These are phyloP conservation scores for Zygosaccharomyces siamensis DNA, from an alignment of 805 yeast species.

Conservation along the genomic window DNA sequence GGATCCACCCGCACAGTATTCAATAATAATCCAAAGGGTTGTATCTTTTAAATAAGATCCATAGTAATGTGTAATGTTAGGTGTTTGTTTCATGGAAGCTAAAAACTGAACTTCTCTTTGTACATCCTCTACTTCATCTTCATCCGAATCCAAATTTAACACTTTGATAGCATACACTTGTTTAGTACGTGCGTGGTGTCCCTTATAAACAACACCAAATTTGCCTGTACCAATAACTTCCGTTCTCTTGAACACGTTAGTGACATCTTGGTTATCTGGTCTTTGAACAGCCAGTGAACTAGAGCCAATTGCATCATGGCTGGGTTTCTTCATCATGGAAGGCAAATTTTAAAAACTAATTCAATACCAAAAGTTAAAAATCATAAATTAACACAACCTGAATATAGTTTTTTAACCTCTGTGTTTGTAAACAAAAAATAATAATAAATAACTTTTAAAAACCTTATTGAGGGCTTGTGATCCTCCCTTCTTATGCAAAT, in stretches of 20 bases:
- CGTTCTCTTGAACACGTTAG: constrained; percentile 60
- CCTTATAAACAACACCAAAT: constrained; percentile 95
- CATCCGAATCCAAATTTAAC: constrained; percentile 83
- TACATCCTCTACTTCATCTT: constrained; percentile 91
- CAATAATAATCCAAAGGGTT: constrained; percentile 97
- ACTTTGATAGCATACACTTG: constrained; percentile 90
- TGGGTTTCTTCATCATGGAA: constrained; percentile 9
- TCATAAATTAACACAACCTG: neutral
- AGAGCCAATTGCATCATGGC: neutral
- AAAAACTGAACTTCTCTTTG: constrained; percentile 88
- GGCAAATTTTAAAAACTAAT: neutral
- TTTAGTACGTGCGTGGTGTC: constrained; percentile 60
- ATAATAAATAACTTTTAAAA: neutral
- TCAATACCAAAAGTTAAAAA: neutral
- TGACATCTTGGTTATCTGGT: constrained; percentile 25
- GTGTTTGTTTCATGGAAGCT: constrained; percentile 72
- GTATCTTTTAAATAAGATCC: constrained; percentile 85
- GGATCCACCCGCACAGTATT: constrained; percentile 94
- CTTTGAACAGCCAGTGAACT: neutral
- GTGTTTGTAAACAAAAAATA: neutral
- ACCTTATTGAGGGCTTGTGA: neutral
- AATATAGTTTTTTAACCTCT: neutral
- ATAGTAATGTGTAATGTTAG: constrained; percentile 90
- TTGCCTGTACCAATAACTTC: constrained; percentile 95
- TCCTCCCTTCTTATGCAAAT: neutral